phyloP scores from a whole-genome alignment of 2,329 filamentous ascomycete species.

The Colletotrichum tropicicola region DNA sequence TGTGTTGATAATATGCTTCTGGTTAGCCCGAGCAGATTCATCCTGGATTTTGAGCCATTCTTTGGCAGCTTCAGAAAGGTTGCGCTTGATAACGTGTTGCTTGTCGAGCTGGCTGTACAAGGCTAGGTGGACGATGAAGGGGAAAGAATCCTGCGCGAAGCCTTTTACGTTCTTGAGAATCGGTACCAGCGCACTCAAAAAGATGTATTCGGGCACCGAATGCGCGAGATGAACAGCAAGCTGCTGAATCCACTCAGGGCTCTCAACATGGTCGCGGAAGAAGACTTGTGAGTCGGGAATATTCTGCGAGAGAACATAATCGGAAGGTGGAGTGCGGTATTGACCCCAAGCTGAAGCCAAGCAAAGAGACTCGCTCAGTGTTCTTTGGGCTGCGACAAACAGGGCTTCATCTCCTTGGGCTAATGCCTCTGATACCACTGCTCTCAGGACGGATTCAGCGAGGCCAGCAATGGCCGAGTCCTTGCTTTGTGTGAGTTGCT shows the following conservation, averaged over 20 bases:
- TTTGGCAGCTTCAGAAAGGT: conserved; percentile 72
- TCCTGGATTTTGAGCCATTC: conserved; percentile 67
- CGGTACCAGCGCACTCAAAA: conserved; percentile 74
- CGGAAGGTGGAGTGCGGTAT: conserved; percentile 65
- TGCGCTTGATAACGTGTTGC: conserved; percentile 65
- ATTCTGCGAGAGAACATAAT: conserved; percentile 38
- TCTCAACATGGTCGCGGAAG: conserved; percentile 50
- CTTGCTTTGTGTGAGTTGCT: conserved; percentile 67
- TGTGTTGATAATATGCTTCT: conserved; percentile 78
- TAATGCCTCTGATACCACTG: conserved; percentile 63
- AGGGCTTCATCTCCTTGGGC: conserved; percentile 56
- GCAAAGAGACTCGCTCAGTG: conserved; percentile 60
- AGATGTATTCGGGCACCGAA: conserved; percentile 67
- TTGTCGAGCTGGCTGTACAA: conserved; percentile 74
- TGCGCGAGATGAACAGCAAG: conserved; percentile 70
- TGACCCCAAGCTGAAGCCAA: conserved; percentile 65
- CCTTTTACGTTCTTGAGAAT: conserved; percentile 72
- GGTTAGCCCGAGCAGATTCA: conserved; percentile 50
- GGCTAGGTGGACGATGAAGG: conserved; percentile 86
- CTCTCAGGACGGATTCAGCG: conserved; percentile 68
- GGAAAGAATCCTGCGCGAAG: conserved; percentile 79
- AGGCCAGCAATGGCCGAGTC: conserved; percentile 65
- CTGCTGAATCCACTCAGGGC: conserved; percentile 66
- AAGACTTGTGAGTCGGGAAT: conserved; percentile 43
- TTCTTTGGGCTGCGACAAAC: conserved; percentile 58